phyloP scores from a whole-genome alignment of 2,329 filamentous ascomycete species.

The Fusarium udum region DNA sequence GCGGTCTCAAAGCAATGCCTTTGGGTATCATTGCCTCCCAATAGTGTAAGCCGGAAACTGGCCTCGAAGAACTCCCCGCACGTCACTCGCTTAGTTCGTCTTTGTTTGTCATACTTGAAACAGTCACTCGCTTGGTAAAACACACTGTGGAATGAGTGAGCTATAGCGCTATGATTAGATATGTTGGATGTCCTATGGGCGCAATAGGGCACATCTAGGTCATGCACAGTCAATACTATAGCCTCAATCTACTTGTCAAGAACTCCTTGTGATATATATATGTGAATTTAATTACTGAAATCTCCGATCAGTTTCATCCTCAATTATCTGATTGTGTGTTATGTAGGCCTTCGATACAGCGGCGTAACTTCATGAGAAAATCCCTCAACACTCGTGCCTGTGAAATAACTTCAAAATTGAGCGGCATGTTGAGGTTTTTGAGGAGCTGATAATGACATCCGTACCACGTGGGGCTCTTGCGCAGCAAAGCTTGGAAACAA shows the following conservation, averaged over 20 bases:
- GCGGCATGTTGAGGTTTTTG: neutral
- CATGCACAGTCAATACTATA: neutral
- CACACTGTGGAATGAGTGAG: rapidly evolving
- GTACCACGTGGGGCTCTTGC: neutral
- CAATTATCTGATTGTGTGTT: neutral
- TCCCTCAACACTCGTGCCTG: too few relatives aligned
- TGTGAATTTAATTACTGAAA: neutral
- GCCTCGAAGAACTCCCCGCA: rapidly evolving
- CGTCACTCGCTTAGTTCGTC: neutral
- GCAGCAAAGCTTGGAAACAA: neutral
- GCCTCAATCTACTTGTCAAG: neutral
- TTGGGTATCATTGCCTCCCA: neutral
- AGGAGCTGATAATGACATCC: neutral
- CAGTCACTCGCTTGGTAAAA: neutral
- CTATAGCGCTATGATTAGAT: neutral
- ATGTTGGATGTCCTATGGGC: neutral
- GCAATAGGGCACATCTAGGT: neutral
- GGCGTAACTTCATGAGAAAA: too few relatives aligned
- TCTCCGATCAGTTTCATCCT: rapidly evolving
- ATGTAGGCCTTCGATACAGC: neutral
- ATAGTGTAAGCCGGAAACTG: rapidly evolving
- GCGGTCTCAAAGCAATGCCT: neutral
- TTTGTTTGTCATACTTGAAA: neutral
- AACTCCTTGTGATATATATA: neutral
- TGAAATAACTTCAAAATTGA: neutral